Conservation (phyloP, 768 basidiomycete species). For the Suillus americanus region DNA sequence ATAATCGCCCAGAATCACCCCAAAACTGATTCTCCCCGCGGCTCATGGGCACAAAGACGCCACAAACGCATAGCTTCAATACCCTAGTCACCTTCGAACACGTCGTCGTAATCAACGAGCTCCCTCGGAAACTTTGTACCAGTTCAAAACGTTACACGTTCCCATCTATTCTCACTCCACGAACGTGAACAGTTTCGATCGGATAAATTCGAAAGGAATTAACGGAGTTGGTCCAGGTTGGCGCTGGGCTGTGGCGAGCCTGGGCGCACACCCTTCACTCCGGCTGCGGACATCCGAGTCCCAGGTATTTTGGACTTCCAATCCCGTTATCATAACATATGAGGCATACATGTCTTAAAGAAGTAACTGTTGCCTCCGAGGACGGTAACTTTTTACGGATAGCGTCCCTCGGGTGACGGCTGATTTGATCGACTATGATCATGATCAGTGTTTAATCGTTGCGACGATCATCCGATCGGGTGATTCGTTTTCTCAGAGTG, state of each 20-base stretch:
- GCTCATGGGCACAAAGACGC: background rate
- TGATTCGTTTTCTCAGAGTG: background rate
- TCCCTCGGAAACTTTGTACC: background rate
- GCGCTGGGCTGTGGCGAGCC: constrained; percentile 1
- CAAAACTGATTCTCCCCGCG: background rate
- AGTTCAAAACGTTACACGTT: background rate
- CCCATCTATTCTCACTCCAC: background rate
- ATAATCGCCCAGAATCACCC: background rate
- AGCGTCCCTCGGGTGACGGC: constrained; percentile 21
- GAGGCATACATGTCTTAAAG: constrained; percentile 5
- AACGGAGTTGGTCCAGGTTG: constrained; percentile 1
- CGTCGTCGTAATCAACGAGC: background rate
- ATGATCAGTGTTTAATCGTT: constrained; percentile 30
- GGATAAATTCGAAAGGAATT: constrained; percentile 1
- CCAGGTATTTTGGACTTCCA: background rate
- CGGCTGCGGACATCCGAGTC: constrained; percentile 4
- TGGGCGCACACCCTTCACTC: constrained; percentile 2
- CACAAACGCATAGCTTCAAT: background rate
- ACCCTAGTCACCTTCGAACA: constrained; percentile 1
- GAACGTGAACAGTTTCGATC: background rate
- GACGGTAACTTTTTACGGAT: constrained; percentile 12
- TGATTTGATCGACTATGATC: constrained; percentile 32
- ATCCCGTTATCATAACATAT: constrained; percentile 1
- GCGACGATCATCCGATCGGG: constrained; percentile 16
- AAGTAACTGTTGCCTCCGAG: constrained; percentile 8